Evolutionary conservation across 2,329 filamentous ascomycete species (phyloP), one percentile per base, ranked within the genome.

Genomic region (Colletotrichum sp.): DNA sequence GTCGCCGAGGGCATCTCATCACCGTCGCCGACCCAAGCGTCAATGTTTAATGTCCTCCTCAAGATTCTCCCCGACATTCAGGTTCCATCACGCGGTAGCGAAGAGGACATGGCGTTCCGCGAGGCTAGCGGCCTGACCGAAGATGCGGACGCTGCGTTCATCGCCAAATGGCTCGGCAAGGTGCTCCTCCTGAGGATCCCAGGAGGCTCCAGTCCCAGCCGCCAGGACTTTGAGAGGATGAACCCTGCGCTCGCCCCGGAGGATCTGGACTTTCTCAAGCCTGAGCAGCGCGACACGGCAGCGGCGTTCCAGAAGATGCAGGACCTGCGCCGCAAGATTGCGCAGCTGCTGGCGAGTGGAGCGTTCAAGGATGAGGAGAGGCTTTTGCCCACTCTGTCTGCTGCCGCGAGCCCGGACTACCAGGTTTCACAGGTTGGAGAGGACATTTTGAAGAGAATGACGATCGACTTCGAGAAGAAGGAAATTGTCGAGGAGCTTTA

Each of bases 341-440:
- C 94, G 7, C 91, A 89, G 26, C 92, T 99, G 71, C 87, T 99
- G 24, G 92, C 94, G 4, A 98, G 95, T 81, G 96, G 95, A 6
- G 93, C 96, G 8, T 99, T 99, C 84, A 93, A 88, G 0, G 95
- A 98, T 77, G 86, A 92, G 1, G 95, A 99, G 81, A 93, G 96
- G 36, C 95, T 98, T 80, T 84, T 98, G 15, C 94, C 96, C 1
- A 94, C 95, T 1, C 85, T 99, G 2, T 96, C 95, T 82, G 96
- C 96, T 7, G 93, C 95, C 30, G 93, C 95, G 1, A 96, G 96
- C 84, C 87, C 93, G 2, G 97, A 98, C 78, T 95, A 93, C 44
- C 91, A 94, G 10, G 93, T 98, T 49, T 93, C 95, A 13, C 92
- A 94, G n/a, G 87, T 95, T n/a, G 96, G 95, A 0, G 95, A 98